Base-by-base conservation (phyloP, 2,329 filamentous ascomycete species). In the Alternaria sp. region DNA sequence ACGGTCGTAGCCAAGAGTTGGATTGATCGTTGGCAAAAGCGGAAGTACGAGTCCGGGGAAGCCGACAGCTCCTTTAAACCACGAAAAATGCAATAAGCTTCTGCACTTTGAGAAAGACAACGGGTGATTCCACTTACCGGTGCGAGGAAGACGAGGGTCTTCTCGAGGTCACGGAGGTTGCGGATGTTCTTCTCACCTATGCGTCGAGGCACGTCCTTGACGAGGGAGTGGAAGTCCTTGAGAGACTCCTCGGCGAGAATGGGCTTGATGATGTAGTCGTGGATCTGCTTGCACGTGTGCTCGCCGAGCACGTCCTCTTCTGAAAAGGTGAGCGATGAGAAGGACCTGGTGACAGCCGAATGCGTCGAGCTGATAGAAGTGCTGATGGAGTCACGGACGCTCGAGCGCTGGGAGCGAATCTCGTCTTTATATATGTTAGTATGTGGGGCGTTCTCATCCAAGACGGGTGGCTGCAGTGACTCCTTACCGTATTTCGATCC, bases 161-260 rank as follows among this genome's bases (percentile, higher is more conserved):
- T 97, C 82, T 98, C 95, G 54, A 98, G 87, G 81, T 98, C 95
- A 80, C 95, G 90, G 59, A 98, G 88, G 83, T 92, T 97, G 79
- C 92, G 89, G 75, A 98, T 96, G 74, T 96, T 89, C 81, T 93
- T 94, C 77, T 90, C 88, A 75, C 89, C 88, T 78, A 97, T 96
- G 76, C 91, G 91, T 79, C 87, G 86, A 51, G 93, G 93, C 68
- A 94, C 89, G 79, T 92, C 90, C 71, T 91, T 86, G 68, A 97
- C 87, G 72, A 97, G 88, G 53, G 90, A 85, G 78, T 93, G 90
- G 79, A 97, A 97, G 53, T 91, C 89, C 79, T 93, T 92, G 65
- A 96, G 86, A 30, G 87, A 85, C 21, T 89, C 82, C 75, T 94
- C 91, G 67, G 87, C 87, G 61, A 96, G 87, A 54, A 97, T 89